Base-by-base conservation (phyloP, 192 early-diverging fungal species). In the Borealophlyctis nickersoniae region DNA sequence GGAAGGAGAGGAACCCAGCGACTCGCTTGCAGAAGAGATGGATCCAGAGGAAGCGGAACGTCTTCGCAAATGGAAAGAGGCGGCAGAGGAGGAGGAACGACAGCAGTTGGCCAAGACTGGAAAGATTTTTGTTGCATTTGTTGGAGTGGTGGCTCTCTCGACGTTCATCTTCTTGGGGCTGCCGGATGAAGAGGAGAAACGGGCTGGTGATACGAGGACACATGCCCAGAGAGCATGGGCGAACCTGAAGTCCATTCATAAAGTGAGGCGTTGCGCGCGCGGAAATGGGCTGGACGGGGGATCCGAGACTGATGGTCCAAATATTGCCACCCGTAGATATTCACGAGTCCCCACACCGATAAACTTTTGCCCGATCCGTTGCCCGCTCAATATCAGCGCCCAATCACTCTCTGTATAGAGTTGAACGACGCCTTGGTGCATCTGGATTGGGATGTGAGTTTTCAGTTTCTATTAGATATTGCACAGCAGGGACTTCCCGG, bases 381-480 rank as follows among this genome's bases (percentile, higher is more conserved):
- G 5, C 88, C 92, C 27, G 88, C 87, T 34, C 88, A 86, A 36
- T 96, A 94, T 80, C 83, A 85, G 55, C 86, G 88, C 49, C 89
- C 88, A 28, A 91, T 93, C 70, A 99, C 97, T 24, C 81, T 99
- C 48, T 93, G 94, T 56, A 86, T 99, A 60, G 96, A 96, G 67
- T 72, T 99, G 67, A 92, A 93, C 60, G 93, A 99, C 65, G 91
- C 93, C 39, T 76, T 99, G 71, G 83, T 93, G 32, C 90, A 96
- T 66, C 85, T 94, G 62, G 91, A 87, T 59, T 99, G 96, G 96
- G 84, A 92, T 74, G 88, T 89, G 72, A 78, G 77, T 84, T 34
- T 34, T 14, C 32, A 45, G 11, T n/a, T 65, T 58, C n/a, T 27
- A 19, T 57, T 9, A 0, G 24, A 32, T 3, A 9, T n/a, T 71